Evolutionary conservation across 192 early-diverging fungal species (phyloP).

Genomic region (Cetraspora pellucida): DNA sequence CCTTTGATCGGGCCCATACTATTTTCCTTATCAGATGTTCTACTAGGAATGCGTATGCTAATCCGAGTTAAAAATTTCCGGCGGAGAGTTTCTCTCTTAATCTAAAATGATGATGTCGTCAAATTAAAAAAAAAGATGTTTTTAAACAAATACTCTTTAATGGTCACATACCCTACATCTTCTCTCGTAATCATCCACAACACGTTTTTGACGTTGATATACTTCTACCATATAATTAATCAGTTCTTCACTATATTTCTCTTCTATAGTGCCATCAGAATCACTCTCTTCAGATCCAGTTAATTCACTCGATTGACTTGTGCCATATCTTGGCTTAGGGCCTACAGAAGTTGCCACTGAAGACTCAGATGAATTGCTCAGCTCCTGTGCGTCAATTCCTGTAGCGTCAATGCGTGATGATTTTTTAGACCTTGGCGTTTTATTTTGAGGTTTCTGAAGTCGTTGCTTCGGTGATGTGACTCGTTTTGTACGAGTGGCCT

Average conservation of each 20-base stretch:
- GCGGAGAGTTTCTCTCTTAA: constrained; percentile 34
- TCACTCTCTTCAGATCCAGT: background rate
- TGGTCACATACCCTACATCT: constrained; percentile 33
- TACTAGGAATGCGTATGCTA: constrained; percentile 21
- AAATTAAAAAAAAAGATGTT: background rate
- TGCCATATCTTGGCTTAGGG: background rate
- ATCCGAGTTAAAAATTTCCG: constrained; percentile 31
- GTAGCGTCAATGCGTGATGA: background rate
- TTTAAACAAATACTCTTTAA: background rate
- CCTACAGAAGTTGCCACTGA: background rate
- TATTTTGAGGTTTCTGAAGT: background rate
- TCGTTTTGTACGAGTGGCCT: background rate
- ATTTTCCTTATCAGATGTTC: background rate
- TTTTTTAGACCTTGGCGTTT: background rate
- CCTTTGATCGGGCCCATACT: background rate
- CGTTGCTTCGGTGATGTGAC: too few relatives aligned
- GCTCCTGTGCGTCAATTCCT: background rate
- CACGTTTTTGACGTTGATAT: constrained; percentile 39
- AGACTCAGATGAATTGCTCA: background rate
- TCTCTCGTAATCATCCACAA: constrained; percentile 45
- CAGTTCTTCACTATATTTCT: constrained; percentile 38
- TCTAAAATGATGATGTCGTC: constrained; percentile 14
- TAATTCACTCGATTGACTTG: background rate
- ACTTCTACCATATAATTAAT: constrained; percentile 49
- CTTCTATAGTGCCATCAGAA: constrained; percentile 14